Base-by-base conservation (phyloP, 352 stramenopile genomes). In the Phytophthora macrochlamydospora region DNA sequence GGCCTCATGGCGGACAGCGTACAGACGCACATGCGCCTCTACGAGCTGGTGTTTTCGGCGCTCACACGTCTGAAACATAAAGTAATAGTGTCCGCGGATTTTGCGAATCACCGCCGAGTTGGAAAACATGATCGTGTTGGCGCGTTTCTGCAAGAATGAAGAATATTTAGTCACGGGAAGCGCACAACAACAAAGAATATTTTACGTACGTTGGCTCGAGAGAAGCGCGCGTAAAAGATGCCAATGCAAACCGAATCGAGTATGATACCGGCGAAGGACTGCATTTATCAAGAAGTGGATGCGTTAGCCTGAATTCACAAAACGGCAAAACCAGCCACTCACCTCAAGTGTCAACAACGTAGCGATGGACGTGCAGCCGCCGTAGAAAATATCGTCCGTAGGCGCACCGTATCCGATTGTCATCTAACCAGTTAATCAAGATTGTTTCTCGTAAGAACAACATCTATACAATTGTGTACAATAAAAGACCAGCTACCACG, bases 1-100 rank as follows among this genome's bases (percentile, higher is more conserved):
- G 14, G 80, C 67, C 12, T 91, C 79, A 50, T 94, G 85, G 5
- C 83, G 81, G 38, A 96, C 83, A n/a, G 86, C 85, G 63, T 96
- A 96, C 9, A 92, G 57, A 8, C 88, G 86, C 18, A 96, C 83
- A 61, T 96, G 88, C 3, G 86, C 88, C 51, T 96, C 88, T 2
- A 93, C 85, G 14, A 96, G 85, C 59, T 97, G 91, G 54, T 97
- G 89, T 57, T 96, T 96, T 30, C 91, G 84, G 33, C 89, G 78
- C 62, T 97, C 91, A 52, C 91, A 97, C 1, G 93, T 84, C 53
- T 97, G 91, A 59, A 97, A 90, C 90, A 97, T 97, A 50, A 97
- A 89, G 79, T 96, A 97, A 62, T 88, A 96, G 44, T 94, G 78
- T 4, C 91, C 91, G 11, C 90, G 88, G 57, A 97, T 96, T 67